Evolutionary conservation across 495 filamentous ascomycete species (phyloP).

Genomic region (Lineolata rhizophorae): DNA sequence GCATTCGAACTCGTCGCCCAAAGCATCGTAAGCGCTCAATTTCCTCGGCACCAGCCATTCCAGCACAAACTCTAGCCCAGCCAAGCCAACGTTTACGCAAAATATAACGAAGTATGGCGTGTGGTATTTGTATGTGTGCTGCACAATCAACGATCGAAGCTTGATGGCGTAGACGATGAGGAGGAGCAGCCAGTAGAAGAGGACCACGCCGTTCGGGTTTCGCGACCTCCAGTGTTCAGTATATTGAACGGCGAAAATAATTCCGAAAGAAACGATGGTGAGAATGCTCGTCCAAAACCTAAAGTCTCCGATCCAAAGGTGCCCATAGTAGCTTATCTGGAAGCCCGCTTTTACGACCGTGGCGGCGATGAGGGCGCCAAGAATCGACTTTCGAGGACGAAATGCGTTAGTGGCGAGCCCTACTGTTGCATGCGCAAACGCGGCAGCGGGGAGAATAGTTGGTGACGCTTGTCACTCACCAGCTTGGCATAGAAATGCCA

Average conservation of each 20-base stretch:
- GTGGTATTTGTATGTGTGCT: constrained; percentile 39
- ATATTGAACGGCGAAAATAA: constrained; percentile 78
- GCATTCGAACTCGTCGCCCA: constrained; percentile 82
- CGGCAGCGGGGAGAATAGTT: background rate
- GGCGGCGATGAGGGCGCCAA: constrained; percentile 43
- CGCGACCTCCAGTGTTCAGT: constrained; percentile 75
- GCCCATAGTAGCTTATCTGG: constrained; percentile 48
- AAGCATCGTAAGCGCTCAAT: constrained; percentile 55
- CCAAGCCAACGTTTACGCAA: constrained; percentile 50
- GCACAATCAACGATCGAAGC: constrained; percentile 66
- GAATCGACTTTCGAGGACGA: constrained; percentile 31
- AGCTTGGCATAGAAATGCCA: constrained; percentile 94
- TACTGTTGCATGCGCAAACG: no score
- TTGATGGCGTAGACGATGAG: constrained; percentile 65
- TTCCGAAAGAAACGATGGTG: constrained; percentile 52
- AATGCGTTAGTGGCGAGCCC: background rate
- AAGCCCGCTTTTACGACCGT: constrained; percentile 52
- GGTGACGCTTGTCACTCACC: constrained; percentile 25
- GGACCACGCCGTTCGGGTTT: constrained; percentile 75
- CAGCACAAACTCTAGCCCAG: constrained; percentile 50
- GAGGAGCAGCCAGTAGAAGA: constrained; percentile 93
- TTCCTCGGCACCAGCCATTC: constrained; percentile 90
- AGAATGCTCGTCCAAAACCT: constrained; percentile 72
- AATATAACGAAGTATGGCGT: constrained; percentile 63
- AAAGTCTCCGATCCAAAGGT: constrained; percentile 62